These are phyloP conservation scores for Vanrija sp. DNA, from an alignment of 1,284 basidiomycete genomes.

Conservation along the genomic window DNA sequence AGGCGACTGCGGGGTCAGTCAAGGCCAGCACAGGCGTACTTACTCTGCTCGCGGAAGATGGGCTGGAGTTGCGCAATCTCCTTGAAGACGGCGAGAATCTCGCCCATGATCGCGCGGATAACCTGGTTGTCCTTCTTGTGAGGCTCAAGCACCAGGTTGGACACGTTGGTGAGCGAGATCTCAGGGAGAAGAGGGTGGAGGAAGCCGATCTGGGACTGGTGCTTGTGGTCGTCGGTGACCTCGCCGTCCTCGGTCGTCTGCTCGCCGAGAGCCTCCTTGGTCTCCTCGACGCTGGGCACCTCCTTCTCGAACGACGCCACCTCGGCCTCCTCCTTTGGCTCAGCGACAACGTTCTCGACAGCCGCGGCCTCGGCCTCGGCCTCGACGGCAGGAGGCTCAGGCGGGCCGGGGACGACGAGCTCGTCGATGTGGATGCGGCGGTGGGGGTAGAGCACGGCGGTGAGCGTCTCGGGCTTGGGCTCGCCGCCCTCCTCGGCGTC, in stretches of 20 bases:
- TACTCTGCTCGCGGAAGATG: conserved; percentile 90
- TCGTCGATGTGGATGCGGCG: conserved; percentile 87
- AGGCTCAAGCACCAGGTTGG: conserved; percentile 73
- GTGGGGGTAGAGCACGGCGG: conserved; percentile 93
- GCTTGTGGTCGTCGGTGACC: background rate
- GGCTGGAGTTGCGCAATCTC: conserved; percentile 97
- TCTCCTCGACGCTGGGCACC: conserved; percentile 54
- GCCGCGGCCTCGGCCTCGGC: background rate
- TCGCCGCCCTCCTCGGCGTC: conserved; percentile 53
- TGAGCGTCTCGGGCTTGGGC: conserved; percentile 67
- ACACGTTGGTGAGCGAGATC: conserved; percentile 86
- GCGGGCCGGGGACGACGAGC: conserved; percentile 50
- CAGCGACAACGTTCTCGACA: conserved; percentile 4
- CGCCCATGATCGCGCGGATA: conserved; percentile 91
- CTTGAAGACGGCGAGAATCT: conserved; percentile 97
- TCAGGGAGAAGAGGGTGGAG: conserved; percentile 68
- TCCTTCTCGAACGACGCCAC: conserved; percentile 59
- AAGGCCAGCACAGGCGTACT: conserved; percentile 5
- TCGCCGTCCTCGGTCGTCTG: conserved; percentile 25
- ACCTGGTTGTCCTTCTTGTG: conserved; percentile 93
- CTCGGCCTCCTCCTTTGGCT: conserved; percentile 30
- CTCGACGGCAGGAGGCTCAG: background rate
- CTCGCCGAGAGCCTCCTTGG: conserved; percentile 47
- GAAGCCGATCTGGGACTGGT: conserved; percentile 58
- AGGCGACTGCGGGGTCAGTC: conserved; percentile 29